Evolutionary conservation across 129 eudicot genomes (phyloP), one percentile per base, ranked within the genome.

Genomic region (Silybum marianum): DNA sequence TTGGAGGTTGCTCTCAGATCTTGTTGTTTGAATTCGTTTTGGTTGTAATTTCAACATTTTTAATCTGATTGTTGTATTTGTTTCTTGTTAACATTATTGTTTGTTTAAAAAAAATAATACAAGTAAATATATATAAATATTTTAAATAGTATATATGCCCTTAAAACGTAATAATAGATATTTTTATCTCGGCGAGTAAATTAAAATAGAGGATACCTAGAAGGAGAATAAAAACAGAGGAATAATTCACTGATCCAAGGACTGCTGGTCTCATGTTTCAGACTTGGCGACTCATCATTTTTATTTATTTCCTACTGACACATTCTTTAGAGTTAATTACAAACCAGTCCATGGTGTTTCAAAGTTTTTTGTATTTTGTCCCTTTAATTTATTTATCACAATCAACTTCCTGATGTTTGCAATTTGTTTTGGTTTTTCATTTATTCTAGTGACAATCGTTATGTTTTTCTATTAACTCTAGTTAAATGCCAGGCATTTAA

Each of bases 191-290:
- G 60, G 60, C n/a, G 60, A 44, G 16, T 44, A 46, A 46, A 38
- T 6, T 6, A 38, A 38, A 38, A 51, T 16, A 18, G 7, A 48
- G 8, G 19, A 7, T 54, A 4, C n/a, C 63, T 54, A 54, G 66
- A 58, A 58, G 66, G 66, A 58, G 66, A 58, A 58, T 58, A 58
- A 58, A n/a, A n/a, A n/a, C 66, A 58, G 66, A 58, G 24, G 66
- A 54, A 54, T 54, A 18, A 58, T 58, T 58, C 66, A 18, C 66
- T n/a, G 66, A 58, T 58, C 23, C 66, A 58, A 58, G 66, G 18
- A 58, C 66, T 58, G 66, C 66, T 58, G 23, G 10, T 58, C 23
- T 54, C 9, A 54, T 58, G 66, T 18, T 58, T 58, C 66, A 58
- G 66, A 58, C 66, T 58, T 58, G 66, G 66, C 66, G 10, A 58